Evolutionary conservation across 2,329 filamentous ascomycete species (phyloP), one percentile per base, ranked within the genome.

Genomic region (Neonectria punicea): DNA sequence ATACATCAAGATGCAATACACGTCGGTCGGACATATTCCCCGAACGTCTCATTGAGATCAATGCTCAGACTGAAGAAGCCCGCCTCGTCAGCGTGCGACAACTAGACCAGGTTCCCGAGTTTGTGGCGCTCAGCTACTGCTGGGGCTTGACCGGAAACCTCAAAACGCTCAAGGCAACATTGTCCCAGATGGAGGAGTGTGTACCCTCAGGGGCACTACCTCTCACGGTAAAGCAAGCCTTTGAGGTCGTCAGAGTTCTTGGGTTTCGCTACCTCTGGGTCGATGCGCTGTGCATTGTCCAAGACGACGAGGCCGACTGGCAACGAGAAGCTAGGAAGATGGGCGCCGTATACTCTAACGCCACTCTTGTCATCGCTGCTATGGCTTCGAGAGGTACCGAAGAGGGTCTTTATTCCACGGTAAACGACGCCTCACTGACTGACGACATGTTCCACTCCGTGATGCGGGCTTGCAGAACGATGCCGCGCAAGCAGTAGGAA

Each of bases 81-180:
- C 46, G 46, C 46, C 46, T 49, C 46, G 25, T 49, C 16, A n/a
- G 16, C 8, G 46, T 49, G 25, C 8, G 13, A 16, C 32, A 18
- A n/a, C 22, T 28, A 5, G 14, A n/a, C 7, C 14, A 14, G 5
- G 25, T 11, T 9, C 46, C 46, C n/a, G 50, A 63, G 9, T 66
- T 39, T 41, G 60, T 51, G 4, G 59, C 64, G 14, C 55, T 66
- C n/a, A 66, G 64, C 10, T 63, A 66, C 44, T 66, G 59, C 18
- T 66, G 64, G 64, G 64, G 64, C 3, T 34, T 44, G 14, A 44
- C 22, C 0, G 51, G 51, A 20, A 65, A 60, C 25, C 39, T 61
- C 18, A 34, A 56, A 28, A 65, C 62, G 4, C 9, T 57, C 3
- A 61, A 30, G n/a, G 25, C 62, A 5, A 65, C 54, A 20, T 18